Percentiles rank a stretch among this genome's conserved stretches.
Evolutionary conservation across 2,329 filamentous ascomycete species (phyloP).

Genomic region (Fusarium kyushuense): DNA sequence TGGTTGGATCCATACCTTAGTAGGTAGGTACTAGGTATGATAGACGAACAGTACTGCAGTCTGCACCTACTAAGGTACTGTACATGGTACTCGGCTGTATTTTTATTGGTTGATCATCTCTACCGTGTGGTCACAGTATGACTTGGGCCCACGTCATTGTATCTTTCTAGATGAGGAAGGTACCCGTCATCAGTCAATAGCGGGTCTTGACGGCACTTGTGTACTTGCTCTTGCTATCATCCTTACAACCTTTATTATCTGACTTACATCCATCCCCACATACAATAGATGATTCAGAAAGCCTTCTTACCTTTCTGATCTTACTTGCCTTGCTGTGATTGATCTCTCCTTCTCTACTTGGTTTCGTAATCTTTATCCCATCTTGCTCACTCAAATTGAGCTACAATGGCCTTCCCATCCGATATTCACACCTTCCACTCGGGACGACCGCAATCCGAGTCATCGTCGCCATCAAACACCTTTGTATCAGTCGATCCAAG

Average conservation of each 20-base stretch:
- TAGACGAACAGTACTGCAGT: background rate
- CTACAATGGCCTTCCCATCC: slow-evolving; percentile 52
- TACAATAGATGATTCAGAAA: background rate
- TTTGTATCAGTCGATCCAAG: slow-evolving; percentile 83
- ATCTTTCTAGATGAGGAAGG: slow-evolving; percentile 29
- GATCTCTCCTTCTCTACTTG: background rate
- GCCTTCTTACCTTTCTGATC: background rate
- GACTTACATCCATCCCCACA: slow-evolving; percentile 22
- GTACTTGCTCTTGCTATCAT: background rate
- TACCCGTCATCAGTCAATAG: slow-evolving; percentile 17
- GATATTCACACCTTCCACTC: slow-evolving; percentile 77
- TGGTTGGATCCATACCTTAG: too few species aligned
- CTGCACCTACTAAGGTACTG: too few species aligned
- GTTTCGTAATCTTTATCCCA: background rate
- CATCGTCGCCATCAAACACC: slow-evolving; percentile 68
- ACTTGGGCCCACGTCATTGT: slow-evolving; percentile 12
- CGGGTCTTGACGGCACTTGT: slow-evolving; percentile 16
- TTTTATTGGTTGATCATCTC: slow-evolving; percentile 5
- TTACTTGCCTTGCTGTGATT: background rate
- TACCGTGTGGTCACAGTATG: slow-evolving; percentile 24
- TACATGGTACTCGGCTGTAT: background rate
- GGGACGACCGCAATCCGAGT: slow-evolving; percentile 71
- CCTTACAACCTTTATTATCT: slow-evolving; percentile 18
- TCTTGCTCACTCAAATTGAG: background rate
- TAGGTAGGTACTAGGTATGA: background rate